Base-by-base conservation (phyloP, 2,329 filamentous ascomycete species). In the Pseudomassariella vexata region DNA sequence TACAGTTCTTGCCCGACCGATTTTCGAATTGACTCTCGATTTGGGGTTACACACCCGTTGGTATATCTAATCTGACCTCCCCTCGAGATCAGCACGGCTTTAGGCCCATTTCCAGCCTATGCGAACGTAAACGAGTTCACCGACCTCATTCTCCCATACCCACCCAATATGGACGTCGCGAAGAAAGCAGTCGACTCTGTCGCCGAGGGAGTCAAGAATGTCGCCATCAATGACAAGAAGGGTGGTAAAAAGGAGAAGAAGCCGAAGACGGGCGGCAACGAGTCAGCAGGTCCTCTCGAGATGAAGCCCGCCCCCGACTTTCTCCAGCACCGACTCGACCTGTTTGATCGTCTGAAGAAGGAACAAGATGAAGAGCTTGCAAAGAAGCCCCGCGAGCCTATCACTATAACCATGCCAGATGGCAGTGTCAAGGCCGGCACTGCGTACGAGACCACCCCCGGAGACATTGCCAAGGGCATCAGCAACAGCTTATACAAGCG, bases 381-480 rank as follows among this genome's bases (percentile, higher is more conserved):
- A 45, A 59, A 62, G 48, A 82, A 83, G 62, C 79, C 84, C 23
- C 80, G 80, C 47, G 79, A 85, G 51, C 69, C 79, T 42, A 90
- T 90, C 57, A 76, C 70, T 37, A 72, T 90, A 50, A 83, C 81
- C 30, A 70, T 92, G 41, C 76, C 74, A 44, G 80, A 87, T 59
- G 85, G 85, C 42, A 78, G 74, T 47, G 63, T 79, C 48, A 75
- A 80, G 53, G 61, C 76, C 42, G 92, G 85, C 41, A 90, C 82
- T 45, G 80, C 88, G 30, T 96, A 85, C 83, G 86, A 94, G 66
- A 95, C 88, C 46, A 94, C 88, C 11, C 92, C 92, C 5, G 82
- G 72, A 26, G 72, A 81, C 49, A 80, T 95, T 60, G 77, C 78
- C 42, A 84, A 76, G 62, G 76, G 70, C 50, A 95, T 89, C 59